A percentile compares a stretch with the other conserved stretches of the same genome.
phyloP scores from a whole-genome alignment of 1,139 yeast species.

The Hansenula lynferdii region DNA sequence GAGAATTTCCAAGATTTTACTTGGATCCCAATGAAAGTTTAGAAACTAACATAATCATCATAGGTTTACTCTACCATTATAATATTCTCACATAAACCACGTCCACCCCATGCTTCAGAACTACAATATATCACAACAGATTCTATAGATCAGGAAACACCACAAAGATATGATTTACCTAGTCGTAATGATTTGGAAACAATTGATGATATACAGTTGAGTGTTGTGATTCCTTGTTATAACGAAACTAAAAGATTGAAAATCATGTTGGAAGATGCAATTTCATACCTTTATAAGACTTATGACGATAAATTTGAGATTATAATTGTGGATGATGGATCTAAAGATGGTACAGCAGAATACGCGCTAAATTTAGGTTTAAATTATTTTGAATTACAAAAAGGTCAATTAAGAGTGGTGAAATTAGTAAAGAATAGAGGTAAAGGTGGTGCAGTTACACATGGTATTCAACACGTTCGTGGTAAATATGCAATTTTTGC shows the following conservation, averaged over 20 bases:
- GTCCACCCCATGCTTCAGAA: constrained; percentile 36
- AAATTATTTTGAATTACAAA: constrained; percentile 39
- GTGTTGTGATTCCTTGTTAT: constrained; percentile 87
- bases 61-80: constrained; percentile 12
- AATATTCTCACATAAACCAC: constrained; percentile 42
- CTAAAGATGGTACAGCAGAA: constrained; percentile 71
- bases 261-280: constrained; percentile 73
- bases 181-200: constrained; percentile 6
- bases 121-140: constrained; percentile 28
- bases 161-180: constrained; percentile 17
- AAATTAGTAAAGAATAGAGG: constrained; percentile 75
- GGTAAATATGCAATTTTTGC: constrained; percentile 83
- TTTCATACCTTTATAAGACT: constrained; percentile 43
- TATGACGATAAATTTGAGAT: constrained; percentile 58
- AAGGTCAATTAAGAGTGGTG: constrained; percentile 66
- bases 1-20: too few species aligned
- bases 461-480: constrained; percentile 74
- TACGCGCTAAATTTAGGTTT: constrained; percentile 67
- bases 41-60: too few species aligned
- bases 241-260: constrained; percentile 77
- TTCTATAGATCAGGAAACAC: constrained; percentile 9
- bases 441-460: constrained; percentile 97
- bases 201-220: constrained; percentile 40
- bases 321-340: constrained; percentile 87
- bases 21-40: too few species aligned